Base-by-base conservation (phyloP, 345 rosid genomes). In the Alliaria petiolata region DNA sequence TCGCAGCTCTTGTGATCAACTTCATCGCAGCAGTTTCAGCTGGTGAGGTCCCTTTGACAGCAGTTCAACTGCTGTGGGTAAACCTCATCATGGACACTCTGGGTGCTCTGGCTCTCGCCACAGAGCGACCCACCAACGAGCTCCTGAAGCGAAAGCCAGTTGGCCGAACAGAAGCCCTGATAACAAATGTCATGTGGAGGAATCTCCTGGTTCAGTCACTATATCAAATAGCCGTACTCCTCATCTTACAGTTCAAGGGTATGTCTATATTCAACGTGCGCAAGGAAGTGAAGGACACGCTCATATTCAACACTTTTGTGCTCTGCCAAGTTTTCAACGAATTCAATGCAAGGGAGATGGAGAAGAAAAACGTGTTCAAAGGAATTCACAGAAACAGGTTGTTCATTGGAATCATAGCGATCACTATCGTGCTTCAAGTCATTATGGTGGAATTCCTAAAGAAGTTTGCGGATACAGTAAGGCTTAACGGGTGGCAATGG, bases 171-270 rank as follows among this genome's bases (percentile, higher is more conserved):
- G 80, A 74, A 68, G 83, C 87, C 20, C 82, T 87, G 3, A 85
- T 87, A 72, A 84, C 90, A 59, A 85, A 84, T 62, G 76, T 87
- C 38, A 87, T 87, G 87, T 87, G 93, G 93, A 82, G 90, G 65
- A 85, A 84, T 82, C 84, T 87, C 17, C 63, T 87, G 50, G 72
- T 82, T 75, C 92, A 85, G 70, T 77, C 92, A 28, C 44, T 82
- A 3, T 87, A 82, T 71, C 92, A 87, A 71, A 83, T 87, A 78
- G 65, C 69, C 7, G 49, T 85, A 52, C 83, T 87, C 40, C 55
- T 87, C 84, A 76, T 75, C n/a, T 71, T 84, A 22, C 85, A 87
- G 46, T 87, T 87, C 73, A 78, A 43, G 39, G 92, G 92, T 10
- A 76, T 84, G 71, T 75, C 85, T 59, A 71, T 85, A 63, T 84